phyloP scores from a whole-genome alignment of 352 stramenopile species.

The Phytophthora foliorum region DNA sequence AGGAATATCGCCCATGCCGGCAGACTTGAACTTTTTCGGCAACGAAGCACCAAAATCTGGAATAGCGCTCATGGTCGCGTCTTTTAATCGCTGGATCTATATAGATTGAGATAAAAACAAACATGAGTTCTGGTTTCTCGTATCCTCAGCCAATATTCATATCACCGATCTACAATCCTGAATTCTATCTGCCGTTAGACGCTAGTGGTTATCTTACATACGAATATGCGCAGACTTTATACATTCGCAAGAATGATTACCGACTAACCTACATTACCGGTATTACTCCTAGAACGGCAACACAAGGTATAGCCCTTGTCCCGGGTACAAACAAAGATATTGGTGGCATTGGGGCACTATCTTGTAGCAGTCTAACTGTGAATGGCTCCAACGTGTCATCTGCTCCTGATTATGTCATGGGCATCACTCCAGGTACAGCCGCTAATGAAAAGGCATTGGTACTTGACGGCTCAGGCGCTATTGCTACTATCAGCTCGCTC shows the following conservation, averaged over 20 bases:
- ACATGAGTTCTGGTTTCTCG: constrained; percentile 18
- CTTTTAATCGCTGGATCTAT: constrained; percentile 11
- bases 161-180: constrained; percentile 17
- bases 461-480: neutral
- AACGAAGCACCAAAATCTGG: constrained; percentile 4
- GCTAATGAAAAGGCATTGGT: neutral
- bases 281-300: neutral
- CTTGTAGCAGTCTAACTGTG: neutral
- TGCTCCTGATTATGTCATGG: neutral
- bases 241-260: neutral
- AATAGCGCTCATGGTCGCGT: constrained; percentile 7
- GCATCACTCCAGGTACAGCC: neutral
- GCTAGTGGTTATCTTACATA: constrained; percentile 11
- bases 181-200: constrained; percentile 19
- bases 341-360: too few relatives aligned
- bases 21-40: constrained; percentile 5
- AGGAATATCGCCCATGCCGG: neutral
- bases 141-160: constrained; percentile 16
- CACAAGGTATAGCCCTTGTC: too few relatives aligned
- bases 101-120: constrained; percentile 18
- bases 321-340: too few relatives aligned
- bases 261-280: neutral
- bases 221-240: constrained; percentile 3
- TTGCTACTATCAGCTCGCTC: constrained; percentile 2
- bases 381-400: neutral